Percentiles rank a stretch among this genome's conserved stretches.
Conservation (phyloP, 192 early-diverging fungal genomes). For the Ramicandelaber brevisporus region DNA sequence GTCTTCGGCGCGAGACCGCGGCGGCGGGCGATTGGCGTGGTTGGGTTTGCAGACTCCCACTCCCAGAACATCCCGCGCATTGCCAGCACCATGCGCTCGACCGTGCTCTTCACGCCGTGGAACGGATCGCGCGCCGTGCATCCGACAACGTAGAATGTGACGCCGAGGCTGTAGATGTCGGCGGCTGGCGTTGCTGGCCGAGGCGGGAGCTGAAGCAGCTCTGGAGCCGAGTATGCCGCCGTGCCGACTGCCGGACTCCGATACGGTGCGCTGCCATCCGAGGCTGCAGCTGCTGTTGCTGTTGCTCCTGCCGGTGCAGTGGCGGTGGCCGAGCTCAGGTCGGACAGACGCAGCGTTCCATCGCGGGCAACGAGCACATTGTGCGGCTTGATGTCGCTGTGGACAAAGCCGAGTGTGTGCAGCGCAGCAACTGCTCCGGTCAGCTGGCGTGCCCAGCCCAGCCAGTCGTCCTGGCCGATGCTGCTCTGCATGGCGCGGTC, state of each 20-base stretch:
- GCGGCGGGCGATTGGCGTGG: not conserved
- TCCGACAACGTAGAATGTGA: slow-evolving; percentile 13
- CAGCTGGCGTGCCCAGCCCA: slow-evolving; percentile 11
- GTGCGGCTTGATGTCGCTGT: slow-evolving; percentile 16
- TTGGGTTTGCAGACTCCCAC: slow-evolving; percentile 4
- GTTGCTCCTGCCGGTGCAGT: too few species aligned
- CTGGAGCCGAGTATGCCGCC: slow-evolving; percentile 11
- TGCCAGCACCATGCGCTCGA: slow-evolving; percentile 15
- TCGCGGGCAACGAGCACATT: slow-evolving; percentile 7
- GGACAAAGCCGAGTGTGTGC: slow-evolving; percentile 8
- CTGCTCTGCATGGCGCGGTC: too few species aligned
- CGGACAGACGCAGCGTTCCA: slow-evolving; percentile 4
- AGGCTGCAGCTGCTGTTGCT: too few species aligned
- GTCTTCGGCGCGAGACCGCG: not conserved
- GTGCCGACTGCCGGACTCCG: slow-evolving; percentile 6
- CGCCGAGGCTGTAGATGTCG: slow-evolving; percentile 13
- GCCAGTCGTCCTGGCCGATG: too few species aligned
- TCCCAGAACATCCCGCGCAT: slow-evolving; percentile 17
- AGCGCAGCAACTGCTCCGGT: slow-evolving; percentile 7
- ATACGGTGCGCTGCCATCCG: too few species aligned
- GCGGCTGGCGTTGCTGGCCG: slow-evolving; percentile 1
- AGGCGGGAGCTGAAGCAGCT: slow-evolving; percentile 10
- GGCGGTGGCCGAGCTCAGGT: slow-evolving; percentile 1
- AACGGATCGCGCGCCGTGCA: slow-evolving; percentile 15
- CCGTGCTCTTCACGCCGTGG: slow-evolving; percentile 6